Evolutionary conservation across 129 eudicot species (phyloP), one percentile per base, ranked within the genome.

Genomic region (Helianthus tuberosus): DNA sequence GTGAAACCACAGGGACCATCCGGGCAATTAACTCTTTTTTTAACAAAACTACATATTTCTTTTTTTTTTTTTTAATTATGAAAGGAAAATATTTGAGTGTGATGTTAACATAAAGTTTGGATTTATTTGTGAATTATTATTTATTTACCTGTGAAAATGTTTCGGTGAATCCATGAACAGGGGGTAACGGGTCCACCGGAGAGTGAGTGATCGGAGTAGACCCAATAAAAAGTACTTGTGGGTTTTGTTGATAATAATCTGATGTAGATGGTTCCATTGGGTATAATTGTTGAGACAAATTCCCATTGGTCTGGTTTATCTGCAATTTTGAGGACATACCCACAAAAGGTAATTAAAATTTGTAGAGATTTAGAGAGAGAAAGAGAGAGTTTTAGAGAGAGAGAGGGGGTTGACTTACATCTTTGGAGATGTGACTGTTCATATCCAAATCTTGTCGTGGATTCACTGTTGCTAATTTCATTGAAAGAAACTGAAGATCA

Each of bases 381-480:
- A 13, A 50, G 5, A 12, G 15, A 15, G 13, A 20, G 55, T 15
- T 48, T 48, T 78, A 54, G 68, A 13, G 23, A 51, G 43, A 55
- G 9, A 57, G 32, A 29, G 16, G 49, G 9, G 35, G 66, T 65
- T 47, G 57, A 83, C 98, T 86, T 81, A 90, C 98, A 81, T 88
- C 91, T 83, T 93, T 90, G 39, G 86, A 66, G 77, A 84, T 64
- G 62, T 79, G 84, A 80, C 74, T 84, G 20, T 80, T 86, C 80
- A 80, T 77, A 76, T 86, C 84, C 49, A 77, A 84, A 57, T 86
- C 92, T 72, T 86, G 75, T 52, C 83, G 64, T 67, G 98, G 95
- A 69, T 90, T 90, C 25, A 93, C 87, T 3, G 98, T 77, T 53
- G 98, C 85, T 64, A 93, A 74, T 72, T 93, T 93, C 98, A 93